Evolutionary conservation across 257 asterid species (phyloP), one percentile per base, ranked within the genome.

Genomic region (Cruciata laevipes): DNA sequence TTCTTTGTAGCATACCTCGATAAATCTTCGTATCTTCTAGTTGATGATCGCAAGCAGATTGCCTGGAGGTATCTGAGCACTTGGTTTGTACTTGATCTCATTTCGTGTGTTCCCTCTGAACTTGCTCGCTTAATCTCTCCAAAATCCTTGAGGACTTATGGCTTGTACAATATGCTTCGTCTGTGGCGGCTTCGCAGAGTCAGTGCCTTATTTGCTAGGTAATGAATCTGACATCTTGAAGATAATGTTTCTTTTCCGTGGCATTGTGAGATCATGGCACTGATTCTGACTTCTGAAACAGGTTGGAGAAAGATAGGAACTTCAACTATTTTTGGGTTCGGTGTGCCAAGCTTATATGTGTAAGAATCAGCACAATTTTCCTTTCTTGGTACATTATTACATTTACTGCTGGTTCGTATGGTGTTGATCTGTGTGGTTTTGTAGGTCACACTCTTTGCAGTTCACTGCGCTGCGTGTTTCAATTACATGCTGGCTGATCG

Each of bases 401-500:
- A 33, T 42, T 13, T 11, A 42, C 17, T 42, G 51, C 16, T 42
- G 25, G 20, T 16, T 35, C 5, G 37, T 62, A 64, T 52, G 14
- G 44, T 6, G 42, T 67, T 37, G 66, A 47, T 47, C 11, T 65
- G 13, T 51, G 68, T 56, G 72, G 65, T 53, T 57, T 61, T 73
- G 47, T 63, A 93, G 97, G 99, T 94, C 66, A 94, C 99, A 24
- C 88, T 94, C 68, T 90, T 94, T 71, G 89, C 96, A 0, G 97
- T 94, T 78, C 97, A 94, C 65, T 87, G 87, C 81, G 99, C 97
- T 3, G 99, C 86, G 62, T 94, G 99, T 87, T 88, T 94, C 82
- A 65, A 88, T 76, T 94, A 88, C 79, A 77, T 87, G 51, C 90
- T 94, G 35, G 99, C 99, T 51, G 93, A 81, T 47, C 79, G 71